Evolutionary conservation across 805 yeast genomes (phyloP), one percentile per base, ranked within the genome.

Genomic region (Candida quercuum): DNA sequence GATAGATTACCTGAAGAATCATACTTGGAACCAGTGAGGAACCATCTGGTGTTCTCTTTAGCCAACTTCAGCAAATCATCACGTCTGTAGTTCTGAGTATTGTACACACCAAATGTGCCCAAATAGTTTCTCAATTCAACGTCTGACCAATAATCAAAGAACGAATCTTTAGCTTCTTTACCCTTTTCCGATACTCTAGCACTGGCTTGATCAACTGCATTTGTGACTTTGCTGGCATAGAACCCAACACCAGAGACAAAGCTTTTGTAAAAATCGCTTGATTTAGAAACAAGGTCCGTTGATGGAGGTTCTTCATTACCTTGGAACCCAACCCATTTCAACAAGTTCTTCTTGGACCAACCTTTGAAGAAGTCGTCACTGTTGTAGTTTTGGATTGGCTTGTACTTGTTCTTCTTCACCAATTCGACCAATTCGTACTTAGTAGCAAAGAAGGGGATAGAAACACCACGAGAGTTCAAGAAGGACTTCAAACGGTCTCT

Each of bases 71-170:
- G 38, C 42, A 72, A 52, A 18, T 70, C 67, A 9, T 62, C 61
- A 35, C 59, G 57, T 16, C 42, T 45, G 28, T 53, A 45, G 31
- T 43, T 41, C 28, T 54, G 52, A 5, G 57, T 43, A 22, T 57
- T 39, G 13, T 59, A 54, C 28, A 60, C 49, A n/a, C 76, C 76
- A 50, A 64, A 71, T 3, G 66, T 57, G 14, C 56, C 52, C 39
- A 72, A 49, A 45, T 71, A 72, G 13, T 59, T 43, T 32, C 45
- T 57, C 39, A 73, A 51, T 38, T 73, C 78, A 18, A 62, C 62
- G 14, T 57, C 58, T 2, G 72, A 59, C 71, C 73, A 71, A 9
- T 62, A 50, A 20, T 63, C 56, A 37, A 70, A 60, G 14, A 63
- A 46, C 1, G 49, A 41, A 29, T 52, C 58, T 35, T 41, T 35